phyloP scores from a whole-genome alignment of 345 rosid species.

The Angophora floribunda region DNA sequence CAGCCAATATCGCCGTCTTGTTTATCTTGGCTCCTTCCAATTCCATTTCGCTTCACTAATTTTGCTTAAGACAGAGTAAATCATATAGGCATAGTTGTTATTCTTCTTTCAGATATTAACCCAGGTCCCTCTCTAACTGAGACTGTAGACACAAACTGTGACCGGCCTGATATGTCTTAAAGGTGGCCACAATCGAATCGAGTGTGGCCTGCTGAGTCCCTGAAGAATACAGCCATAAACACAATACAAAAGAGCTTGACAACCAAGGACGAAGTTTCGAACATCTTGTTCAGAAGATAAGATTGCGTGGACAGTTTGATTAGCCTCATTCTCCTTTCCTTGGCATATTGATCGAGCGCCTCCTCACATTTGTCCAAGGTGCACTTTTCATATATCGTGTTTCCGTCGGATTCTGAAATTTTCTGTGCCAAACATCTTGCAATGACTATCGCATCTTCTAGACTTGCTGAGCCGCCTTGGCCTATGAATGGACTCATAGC shows the following conservation, averaged over 20 bases:
- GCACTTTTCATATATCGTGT: background rate
- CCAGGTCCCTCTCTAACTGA: background rate
- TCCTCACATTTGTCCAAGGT: constrained; percentile 1
- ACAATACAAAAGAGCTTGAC: background rate
- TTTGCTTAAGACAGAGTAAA: background rate
- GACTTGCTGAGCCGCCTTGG: constrained; percentile 36
- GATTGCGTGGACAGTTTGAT: background rate
- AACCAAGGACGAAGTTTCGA: background rate
- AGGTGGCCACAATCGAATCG: background rate
- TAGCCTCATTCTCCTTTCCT: constrained; percentile 31
- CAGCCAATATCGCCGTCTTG: background rate
- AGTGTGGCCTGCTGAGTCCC: background rate
- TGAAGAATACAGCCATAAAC: background rate
- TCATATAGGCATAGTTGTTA: background rate
- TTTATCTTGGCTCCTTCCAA: background rate
- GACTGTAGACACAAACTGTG: background rate
- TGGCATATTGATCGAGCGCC: constrained; percentile 21
- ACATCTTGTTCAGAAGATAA: background rate
- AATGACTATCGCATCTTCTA: constrained; percentile 48
- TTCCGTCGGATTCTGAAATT: background rate
- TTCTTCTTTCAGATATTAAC: background rate
- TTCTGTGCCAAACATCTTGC: constrained; percentile 32
- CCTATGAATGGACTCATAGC: constrained; percentile 43
- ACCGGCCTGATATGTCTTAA: background rate
- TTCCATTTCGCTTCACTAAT: background rate